phyloP scores from a whole-genome alignment of 148 eudicot genomes.

The Arbutus unedo region DNA sequence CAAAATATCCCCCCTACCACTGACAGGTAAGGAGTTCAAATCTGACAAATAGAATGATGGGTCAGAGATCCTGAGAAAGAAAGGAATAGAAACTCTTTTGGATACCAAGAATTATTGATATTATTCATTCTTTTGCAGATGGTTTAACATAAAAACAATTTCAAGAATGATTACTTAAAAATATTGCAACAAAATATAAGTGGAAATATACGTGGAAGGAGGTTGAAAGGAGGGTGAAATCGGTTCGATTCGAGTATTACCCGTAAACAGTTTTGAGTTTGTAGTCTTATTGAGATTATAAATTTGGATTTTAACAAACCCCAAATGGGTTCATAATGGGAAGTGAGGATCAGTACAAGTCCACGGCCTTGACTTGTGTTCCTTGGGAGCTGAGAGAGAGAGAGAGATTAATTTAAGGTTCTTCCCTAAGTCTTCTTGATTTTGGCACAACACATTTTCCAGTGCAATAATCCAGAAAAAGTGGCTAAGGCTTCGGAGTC shows the following conservation, averaged over 20 bases:
- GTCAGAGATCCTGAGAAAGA: background rate
- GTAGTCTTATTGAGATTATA: slow-evolving; percentile 41
- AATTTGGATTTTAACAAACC: slow-evolving; percentile 30
- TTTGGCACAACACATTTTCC: slow-evolving; percentile 19
- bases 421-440: slow-evolving; percentile 21
- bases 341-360: slow-evolving; percentile 25
- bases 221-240: slow-evolving; percentile 26
- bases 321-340: slow-evolving; percentile 16
- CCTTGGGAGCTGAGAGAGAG: slow-evolving; percentile 10
- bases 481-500: slow-evolving; percentile 47
- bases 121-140: slow-evolving; percentile 29
- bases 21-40: background rate
- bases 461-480: slow-evolving; percentile 33
- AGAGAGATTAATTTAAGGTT: background rate
- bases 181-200: slow-evolving; percentile 26
- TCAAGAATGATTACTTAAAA: slow-evolving; percentile 10
- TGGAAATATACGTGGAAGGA: slow-evolving; percentile 19
- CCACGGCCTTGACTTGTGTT: slow-evolving; percentile 34
- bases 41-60: background rate
- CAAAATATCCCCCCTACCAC: background rate
- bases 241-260: slow-evolving; percentile 18
- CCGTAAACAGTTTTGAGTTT: slow-evolving; percentile 25
- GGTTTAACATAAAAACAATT: slow-evolving; percentile 10
- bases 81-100: slow-evolving; percentile 4
- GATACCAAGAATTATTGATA: background rate